Evolutionary conservation across 1,284 basidiomycete species (phyloP).

Genomic region (Cronartium quercuum): DNA sequence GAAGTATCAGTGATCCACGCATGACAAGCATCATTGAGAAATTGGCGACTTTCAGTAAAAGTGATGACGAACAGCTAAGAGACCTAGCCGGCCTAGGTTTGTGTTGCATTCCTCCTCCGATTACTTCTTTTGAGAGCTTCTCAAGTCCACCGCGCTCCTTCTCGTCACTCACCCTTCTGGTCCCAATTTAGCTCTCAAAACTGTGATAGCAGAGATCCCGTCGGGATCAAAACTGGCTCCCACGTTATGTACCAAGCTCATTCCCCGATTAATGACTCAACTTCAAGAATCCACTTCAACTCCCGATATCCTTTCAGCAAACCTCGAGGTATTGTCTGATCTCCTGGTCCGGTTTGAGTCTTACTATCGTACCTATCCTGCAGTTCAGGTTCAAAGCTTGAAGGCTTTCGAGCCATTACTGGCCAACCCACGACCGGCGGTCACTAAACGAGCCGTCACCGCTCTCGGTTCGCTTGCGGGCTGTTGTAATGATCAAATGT

Average conservation of each 20-base stretch:
- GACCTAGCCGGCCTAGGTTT: constrained; percentile 87
- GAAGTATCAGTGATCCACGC: constrained; percentile 71
- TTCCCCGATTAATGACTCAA: constrained; percentile 73
- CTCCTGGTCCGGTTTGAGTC: constrained; percentile 76
- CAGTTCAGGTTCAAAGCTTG: constrained; percentile 58
- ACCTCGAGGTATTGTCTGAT: constrained; percentile 82
- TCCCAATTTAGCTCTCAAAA: constrained; percentile 68
- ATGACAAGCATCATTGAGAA: constrained; percentile 80
- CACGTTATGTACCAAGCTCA: constrained; percentile 74
- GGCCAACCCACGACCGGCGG: constrained; percentile 67
- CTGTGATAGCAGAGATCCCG: constrained; percentile 82
- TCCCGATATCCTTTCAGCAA: constrained; percentile 78
- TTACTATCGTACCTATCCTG: constrained; percentile 43
- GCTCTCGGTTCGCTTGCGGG: constrained; percentile 62
- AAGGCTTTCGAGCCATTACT: constrained; percentile 69
- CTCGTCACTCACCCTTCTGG: constrained; percentile 5
- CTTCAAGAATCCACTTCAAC: constrained; percentile 70
- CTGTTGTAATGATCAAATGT: constrained; percentile 58
- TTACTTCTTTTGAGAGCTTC: neutral
- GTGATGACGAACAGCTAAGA: constrained; percentile 78
- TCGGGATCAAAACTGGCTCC: constrained; percentile 68
- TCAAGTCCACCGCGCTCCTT: constrained; percentile 1
- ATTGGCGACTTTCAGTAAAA: constrained; percentile 70
- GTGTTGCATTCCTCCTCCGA: constrained; percentile 44
- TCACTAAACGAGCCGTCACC: constrained; percentile 81